Evolutionary conservation across 2,329 filamentous ascomycete genomes (phyloP), one percentile per base, ranked within the genome.

Genomic region (Fusarium verrucosum): DNA sequence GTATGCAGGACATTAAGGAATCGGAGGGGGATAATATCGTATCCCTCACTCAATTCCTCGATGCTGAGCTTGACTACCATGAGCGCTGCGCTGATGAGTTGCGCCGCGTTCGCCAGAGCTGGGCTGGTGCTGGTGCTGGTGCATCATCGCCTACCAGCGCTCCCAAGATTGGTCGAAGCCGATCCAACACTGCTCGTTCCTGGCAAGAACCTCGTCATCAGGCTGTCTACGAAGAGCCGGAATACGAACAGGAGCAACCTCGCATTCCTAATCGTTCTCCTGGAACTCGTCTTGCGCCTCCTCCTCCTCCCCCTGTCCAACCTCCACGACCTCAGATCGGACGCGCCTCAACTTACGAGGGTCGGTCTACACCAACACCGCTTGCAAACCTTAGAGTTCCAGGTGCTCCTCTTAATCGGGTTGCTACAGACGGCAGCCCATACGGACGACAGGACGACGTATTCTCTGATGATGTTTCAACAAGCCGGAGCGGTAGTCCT

Each of bases 1-100:
- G 94, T 52, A 98, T 98, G 95, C 88, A 96, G 78, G 94, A 98
- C 73, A 96, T 98, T 79, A 94, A 95, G 80, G 94, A 97, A 72
- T 87, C 92, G 20, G 94, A 98, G 77, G 84, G 83, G 38, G 94
- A 98, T 65, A 92, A 89, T 72, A 86, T 97, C 37, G 83, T 85
- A 43, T 92, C 97, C 73, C 81, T 98, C 54, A 88, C 88, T 5
- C 82, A 87, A 17, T 96, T 98, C 75, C 80, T 98, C 47, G 94
- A 98, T 62, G 90, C 92, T 36, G 91, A 98, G 79, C 83, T 98
- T 56, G 89, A 91, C 64, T 97, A 95, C 79, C 91, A 97, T 75
- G 94, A 98, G 75, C 89, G 91, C 60, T 97, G 92, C 75, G 87
- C 91, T 50, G 94, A 97, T 68, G 91, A 96, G 67, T 85, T 98